These are phyloP conservation scores for Linnemannia hyalina DNA, from an alignment of 192 early-diverging fungal genomes.

Conservation along the genomic window DNA sequence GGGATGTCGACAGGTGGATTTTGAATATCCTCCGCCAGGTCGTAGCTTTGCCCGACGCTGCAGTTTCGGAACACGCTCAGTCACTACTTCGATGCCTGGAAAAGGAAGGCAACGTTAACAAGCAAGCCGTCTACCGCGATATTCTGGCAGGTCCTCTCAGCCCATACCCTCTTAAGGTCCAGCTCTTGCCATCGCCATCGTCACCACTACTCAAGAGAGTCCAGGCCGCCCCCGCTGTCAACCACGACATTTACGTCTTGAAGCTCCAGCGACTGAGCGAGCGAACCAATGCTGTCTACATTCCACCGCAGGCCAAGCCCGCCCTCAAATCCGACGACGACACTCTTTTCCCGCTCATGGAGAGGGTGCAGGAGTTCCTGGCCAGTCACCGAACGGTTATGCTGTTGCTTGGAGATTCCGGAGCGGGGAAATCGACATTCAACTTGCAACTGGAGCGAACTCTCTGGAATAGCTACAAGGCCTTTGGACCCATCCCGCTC, in stretches of 20 bases:
- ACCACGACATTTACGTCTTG: not conserved
- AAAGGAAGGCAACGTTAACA: not conserved
- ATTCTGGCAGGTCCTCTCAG: too few relatives aligned
- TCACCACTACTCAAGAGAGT: too few relatives aligned
- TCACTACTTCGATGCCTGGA: not conserved
- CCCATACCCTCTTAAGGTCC: too few relatives aligned
- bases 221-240: not conserved
- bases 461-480: not conserved
- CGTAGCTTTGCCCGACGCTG: not conserved
- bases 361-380: not conserved
- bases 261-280: not conserved
- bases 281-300: not conserved
- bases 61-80: not conserved
- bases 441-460: not conserved
- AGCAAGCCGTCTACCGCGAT: not conserved
- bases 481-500: not conserved
- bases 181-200: too few relatives aligned
- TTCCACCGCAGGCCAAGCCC: not conserved
- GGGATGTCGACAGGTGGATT: too few relatives aligned
- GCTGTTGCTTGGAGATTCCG: not conserved
- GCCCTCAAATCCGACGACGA: not conserved
- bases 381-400: slow-evolving; percentile 22
- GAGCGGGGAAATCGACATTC: slow-evolving; percentile 9
- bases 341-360: not conserved
- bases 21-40: too few relatives aligned